Evolutionary conservation across 1,139 yeast genomes (phyloP).

Genomic region (Suhomyces atakaporum): DNA sequence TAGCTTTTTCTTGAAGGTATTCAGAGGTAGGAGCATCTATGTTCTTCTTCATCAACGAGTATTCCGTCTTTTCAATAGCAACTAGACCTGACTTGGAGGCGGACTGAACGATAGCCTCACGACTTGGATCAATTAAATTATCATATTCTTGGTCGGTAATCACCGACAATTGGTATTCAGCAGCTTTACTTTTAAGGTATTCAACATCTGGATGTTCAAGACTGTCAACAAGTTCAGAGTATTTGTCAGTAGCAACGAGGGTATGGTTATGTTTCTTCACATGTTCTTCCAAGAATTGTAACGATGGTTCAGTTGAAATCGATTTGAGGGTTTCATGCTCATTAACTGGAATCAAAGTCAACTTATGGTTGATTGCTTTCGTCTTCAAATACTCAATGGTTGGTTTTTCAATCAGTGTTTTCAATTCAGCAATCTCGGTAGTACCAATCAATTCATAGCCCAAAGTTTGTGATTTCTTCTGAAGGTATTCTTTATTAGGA

Average conservation of each 20-base stretch:
- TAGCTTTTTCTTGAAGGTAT: constrained; percentile 26
- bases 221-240: constrained; percentile 11
- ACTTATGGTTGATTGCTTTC: constrained; percentile 17
- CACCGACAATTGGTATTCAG: constrained; percentile 18
- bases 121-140: constrained; percentile 22
- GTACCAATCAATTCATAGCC: constrained; percentile 10
- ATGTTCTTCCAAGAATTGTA: constrained; percentile 20
- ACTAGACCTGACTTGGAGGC: constrained; percentile 22
- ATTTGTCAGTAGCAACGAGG: constrained; percentile 24
- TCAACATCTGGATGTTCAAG: constrained; percentile 15
- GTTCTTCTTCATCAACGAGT: constrained; percentile 16
- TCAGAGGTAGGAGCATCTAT: constrained; percentile 28
- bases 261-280: constrained; percentile 21
- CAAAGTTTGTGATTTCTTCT: constrained; percentile 7
- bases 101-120: constrained; percentile 15
- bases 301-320: constrained; percentile 22
- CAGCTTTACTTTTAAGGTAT: constrained; percentile 24
- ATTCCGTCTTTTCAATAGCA: constrained; percentile 18
- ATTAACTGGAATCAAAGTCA: constrained; percentile 11
- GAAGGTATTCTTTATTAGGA: constrained; percentile 15
- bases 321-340: constrained; percentile 17
- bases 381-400: constrained; percentile 22
- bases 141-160: constrained; percentile 26
- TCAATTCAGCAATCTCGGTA: constrained; percentile 6
- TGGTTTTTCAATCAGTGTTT: constrained; percentile 22